Base-by-base conservation (phyloP, 2,329 filamentous ascomycete species). In the Cladophialophora exuberans region DNA sequence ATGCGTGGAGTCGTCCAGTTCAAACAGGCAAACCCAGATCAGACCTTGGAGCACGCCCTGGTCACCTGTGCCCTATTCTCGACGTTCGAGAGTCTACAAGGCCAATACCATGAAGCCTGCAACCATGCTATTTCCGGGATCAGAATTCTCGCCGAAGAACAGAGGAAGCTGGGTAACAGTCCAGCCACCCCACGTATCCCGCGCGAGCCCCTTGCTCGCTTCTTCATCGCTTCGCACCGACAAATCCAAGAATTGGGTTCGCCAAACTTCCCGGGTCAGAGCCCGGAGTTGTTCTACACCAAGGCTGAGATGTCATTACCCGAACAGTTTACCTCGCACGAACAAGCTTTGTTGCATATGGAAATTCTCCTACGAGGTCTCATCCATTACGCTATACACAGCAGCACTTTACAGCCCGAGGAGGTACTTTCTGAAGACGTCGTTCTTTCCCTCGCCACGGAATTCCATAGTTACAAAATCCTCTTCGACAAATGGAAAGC, bases 71-170 rank as follows among this genome's bases (percentile, higher is more conserved):
- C 80, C 1, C 66, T 82, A 18, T 80, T 82, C 57, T 76, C 79
- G 20, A 80, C 79, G 60, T 75, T 82, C 44, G 81, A 83, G 65
- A 79, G 80, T 61, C 70, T 83, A 55, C 77, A 78, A 28, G 76
- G 78, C 31, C 76, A 82, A 54, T 74, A 76, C 38, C 64, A 66
- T 4, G 73, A 74, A 7, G 76, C 79, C 1, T 65, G 73, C 17
- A 63, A 65, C 7, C 74, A 76, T 61, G 64, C 68, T 10, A 62
- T 62, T 6, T 63, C 64, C 20, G 69, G 69, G 3, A 53, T 69
- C 7, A 65, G 65, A 26, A 70, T 72, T 22, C 56, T 62, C n/a
- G 54, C 53, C n/a, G 57, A 61, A 39, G 38, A 52, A 23, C 50
- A 59, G 30, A 20, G 28, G 25, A 62, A 31, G 3, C 26, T 20